Evolutionary conservation across 2,329 filamentous ascomycete species (phyloP), one percentile per base, ranked within the genome.

Genomic region (Aspergillus unguis): DNA sequence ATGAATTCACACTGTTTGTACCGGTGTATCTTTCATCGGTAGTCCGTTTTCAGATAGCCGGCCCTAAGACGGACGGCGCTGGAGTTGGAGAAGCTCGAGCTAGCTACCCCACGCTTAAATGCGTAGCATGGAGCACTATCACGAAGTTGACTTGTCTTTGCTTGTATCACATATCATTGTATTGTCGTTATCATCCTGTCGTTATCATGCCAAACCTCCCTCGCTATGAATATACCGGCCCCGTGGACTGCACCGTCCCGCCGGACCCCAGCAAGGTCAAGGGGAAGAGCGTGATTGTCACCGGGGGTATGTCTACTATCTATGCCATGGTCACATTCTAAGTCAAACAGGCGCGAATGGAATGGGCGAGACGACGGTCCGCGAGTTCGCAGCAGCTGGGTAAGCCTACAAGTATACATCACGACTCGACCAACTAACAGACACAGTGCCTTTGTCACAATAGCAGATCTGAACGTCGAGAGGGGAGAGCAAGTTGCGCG

Each of bases 281-380:
- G 3, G 75, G 72, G 28, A 80, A 78, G 57, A 75, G 73, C 1
- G 75, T 77, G 26, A 69, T 80, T 25, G 70, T 79, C 11, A 79
- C 77, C 1, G 76, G 77, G n/a, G 76, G 54, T 56, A 48, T 31
- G 5, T 32, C 6, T 3, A 8, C 4, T 11, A 33, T 33, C 32
- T 33, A 33, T 33, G 32, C 11, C 7, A 7, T 33, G 32, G 32
- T 9, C 29, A 6, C n/a, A n/a, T 9, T 9, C 7, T 1, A 10
- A 8, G 37, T 25, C 6, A 29, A 11, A 38, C 46, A 62, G 61
- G 61, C 23, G 62, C 62, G n/a, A 65, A 62, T 51, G 62, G 62
- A 9, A 63, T 65, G 44, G 62, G 62, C 28, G 58, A 65, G 49
- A 50, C 58, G 31, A 63, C 60, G 10, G 60, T 61, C 32, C 59